Evolutionary conservation across 257 asterid species (phyloP).

Genomic region (Coffea canephora): DNA sequence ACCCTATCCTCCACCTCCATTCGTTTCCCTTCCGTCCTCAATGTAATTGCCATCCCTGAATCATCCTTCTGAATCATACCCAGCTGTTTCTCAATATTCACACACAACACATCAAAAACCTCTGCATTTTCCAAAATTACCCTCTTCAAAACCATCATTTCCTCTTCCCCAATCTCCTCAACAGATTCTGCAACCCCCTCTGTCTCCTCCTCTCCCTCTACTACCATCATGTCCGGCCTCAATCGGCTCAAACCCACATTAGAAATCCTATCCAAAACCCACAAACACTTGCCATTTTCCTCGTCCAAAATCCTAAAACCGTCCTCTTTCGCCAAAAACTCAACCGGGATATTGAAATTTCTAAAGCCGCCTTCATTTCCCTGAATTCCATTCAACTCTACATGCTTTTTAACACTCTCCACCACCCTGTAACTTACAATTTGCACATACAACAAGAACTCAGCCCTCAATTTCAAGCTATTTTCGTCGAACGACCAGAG

Average conservation of each 20-base stretch:
- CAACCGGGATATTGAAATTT: slow-evolving; percentile 28
- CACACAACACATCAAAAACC: slow-evolving; percentile 67
- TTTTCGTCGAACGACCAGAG: slow-evolving; percentile 72
- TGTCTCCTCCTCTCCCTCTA: slow-evolving; percentile 26
- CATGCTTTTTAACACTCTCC: slow-evolving; percentile 32
- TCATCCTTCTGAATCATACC: slow-evolving; percentile 49
- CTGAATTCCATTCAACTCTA: slow-evolving; percentile 22
- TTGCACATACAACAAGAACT: slow-evolving; percentile 70
- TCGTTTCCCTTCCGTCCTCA: slow-evolving; percentile 44
- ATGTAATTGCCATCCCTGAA: slow-evolving; percentile 55
- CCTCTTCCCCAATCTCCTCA: slow-evolving; percentile 48
- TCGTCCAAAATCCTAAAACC: slow-evolving; percentile 24
- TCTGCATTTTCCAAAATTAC: slow-evolving; percentile 58
- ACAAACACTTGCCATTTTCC: slow-evolving; percentile 36
- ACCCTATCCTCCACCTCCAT: slow-evolving; percentile 50
- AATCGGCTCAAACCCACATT: slow-evolving; percentile 63
- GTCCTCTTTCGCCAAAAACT: slow-evolving; percentile 28
- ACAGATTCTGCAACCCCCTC: slow-evolving; percentile 21
- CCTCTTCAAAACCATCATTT: slow-evolving; percentile 53
- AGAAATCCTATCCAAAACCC: slow-evolving; percentile 51
- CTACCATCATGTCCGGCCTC: slow-evolving; percentile 56
- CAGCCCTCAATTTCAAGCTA: slow-evolving; percentile 71
- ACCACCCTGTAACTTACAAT: slow-evolving; percentile 43
- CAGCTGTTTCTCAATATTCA: slow-evolving; percentile 65
- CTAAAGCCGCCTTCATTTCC: slow-evolving; percentile 21